Evolutionary conservation across 768 basidiomycete genomes (phyloP), one percentile per base, ranked within the genome.

Genomic region (Rhodocollybia butyracea): DNA sequence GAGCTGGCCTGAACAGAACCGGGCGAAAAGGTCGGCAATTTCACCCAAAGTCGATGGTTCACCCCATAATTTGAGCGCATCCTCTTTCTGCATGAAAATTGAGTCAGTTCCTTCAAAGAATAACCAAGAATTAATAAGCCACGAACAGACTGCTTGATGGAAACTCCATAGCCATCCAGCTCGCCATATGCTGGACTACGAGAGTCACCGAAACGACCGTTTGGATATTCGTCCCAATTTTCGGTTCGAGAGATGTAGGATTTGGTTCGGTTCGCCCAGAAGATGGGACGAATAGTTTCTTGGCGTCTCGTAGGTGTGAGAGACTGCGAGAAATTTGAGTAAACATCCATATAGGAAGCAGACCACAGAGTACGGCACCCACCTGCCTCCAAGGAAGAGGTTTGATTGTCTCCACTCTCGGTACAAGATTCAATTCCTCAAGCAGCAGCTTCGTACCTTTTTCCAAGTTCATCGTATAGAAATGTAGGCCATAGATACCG

Each of bases 191-290:
- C 97, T 27, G 97, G 97, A 79, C 90, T 93, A 56, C 97, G 84
- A 6, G 95, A 88, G 73, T 98, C 97, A 63, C 97, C 97, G 66
- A 96, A 99, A 61, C 97, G 91, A 54, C 97, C 97, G 69, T 99
- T 99, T 47, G 97, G 97, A 70, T 97, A 98, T 68, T 98, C 96
- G 67, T 99, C 97, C 97, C 97, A 99, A 66, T 97, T 92, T 68
- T 97, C 94, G 13, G 97, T 98, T 52, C 96, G 88, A 7, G 91
- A 91, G 43, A 98, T 77, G 68, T 98, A 98, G 1, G 94, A 97
- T 66, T 94, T 90, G 34, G 94, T 83, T 36, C 96, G 81, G 73
- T 99, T 98, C 12, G 97, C 94, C 95, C 96, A 98, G 77, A 98
- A 98, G 66, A 99, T 98, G 3, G 97, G 97, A 31, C 97, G 88